A percentile compares a stretch with the other conserved stretches of the same genome.
phyloP scores from a whole-genome alignment of 192 early-diverging fungal species.

The Podila verticillata region DNA sequence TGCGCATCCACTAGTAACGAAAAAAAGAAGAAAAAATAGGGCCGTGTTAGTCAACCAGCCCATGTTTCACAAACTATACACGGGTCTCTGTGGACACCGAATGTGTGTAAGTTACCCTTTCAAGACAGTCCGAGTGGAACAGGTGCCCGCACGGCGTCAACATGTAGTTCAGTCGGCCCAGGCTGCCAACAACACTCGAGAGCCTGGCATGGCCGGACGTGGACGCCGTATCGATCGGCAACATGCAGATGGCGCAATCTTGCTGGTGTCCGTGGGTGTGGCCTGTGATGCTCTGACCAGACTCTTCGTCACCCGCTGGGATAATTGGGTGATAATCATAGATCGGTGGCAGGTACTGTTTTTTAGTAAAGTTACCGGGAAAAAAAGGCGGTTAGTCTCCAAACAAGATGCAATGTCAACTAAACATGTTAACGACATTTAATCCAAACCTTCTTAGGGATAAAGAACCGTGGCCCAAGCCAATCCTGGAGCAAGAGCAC shows the following conservation, averaged over 20 bases:
- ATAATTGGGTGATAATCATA: slow-evolving; percentile 78
- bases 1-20: slow-evolving; percentile 72
- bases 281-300: slow-evolving; percentile 12
- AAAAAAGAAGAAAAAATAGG: not conserved
- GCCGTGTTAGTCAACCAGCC: not conserved
- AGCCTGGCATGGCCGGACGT: slow-evolving; percentile 33
- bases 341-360: slow-evolving; percentile 66
- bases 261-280: slow-evolving; percentile 37
- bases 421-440: not conserved
- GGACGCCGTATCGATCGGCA: slow-evolving; percentile 54
- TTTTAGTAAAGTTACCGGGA: not conserved
- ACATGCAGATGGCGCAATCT: slow-evolving; percentile 77
- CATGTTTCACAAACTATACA: not conserved
- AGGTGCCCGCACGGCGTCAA: slow-evolving; percentile 83
- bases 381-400: not conserved
- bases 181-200: slow-evolving; percentile 53
- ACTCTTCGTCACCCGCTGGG: slow-evolving; percentile 59
- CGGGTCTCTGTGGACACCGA: no score
- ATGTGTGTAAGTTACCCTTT: slow-evolving; percentile 47
- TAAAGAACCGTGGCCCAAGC: slow-evolving; percentile 77
- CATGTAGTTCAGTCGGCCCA: slow-evolving; percentile 70
- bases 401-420: not conserved
- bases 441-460: slow-evolving; percentile 65
- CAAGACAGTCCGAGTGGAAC: slow-evolving; percentile 82
- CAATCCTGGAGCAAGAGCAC: slow-evolving; percentile 73